Conservation (phyloP, 2,329 filamentous ascomycete genomes). For the Eutypa lata region DNA sequence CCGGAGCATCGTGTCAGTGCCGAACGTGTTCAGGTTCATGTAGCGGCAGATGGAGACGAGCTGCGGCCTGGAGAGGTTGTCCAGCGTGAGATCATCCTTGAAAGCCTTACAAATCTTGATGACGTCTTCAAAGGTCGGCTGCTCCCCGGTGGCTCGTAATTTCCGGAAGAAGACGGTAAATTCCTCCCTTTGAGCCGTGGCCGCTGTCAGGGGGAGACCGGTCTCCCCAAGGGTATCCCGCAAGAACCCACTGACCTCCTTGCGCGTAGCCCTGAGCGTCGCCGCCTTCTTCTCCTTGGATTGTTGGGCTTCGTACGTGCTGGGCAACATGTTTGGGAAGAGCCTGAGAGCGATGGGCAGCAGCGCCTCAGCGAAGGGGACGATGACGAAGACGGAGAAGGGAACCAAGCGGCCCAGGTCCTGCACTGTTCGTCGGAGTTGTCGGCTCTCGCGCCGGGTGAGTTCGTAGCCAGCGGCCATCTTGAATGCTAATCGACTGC, state of each 20-base stretch:
- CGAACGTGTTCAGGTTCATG: slow-evolving; percentile 96
- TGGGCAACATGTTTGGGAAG: slow-evolving; percentile 96
- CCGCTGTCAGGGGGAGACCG: slow-evolving; percentile 81
- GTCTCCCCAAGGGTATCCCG: slow-evolving; percentile 87
- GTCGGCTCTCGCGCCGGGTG: slow-evolving; percentile 86
- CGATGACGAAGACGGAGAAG: slow-evolving; percentile 95
- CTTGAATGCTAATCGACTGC: slow-evolving; percentile 84
- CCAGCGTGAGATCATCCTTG: slow-evolving; percentile 93
- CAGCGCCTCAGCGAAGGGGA: slow-evolving; percentile 91
- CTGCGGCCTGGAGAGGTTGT: slow-evolving; percentile 94
- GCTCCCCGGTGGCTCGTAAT: slow-evolving; percentile 84
- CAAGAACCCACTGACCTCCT: slow-evolving; percentile 89
- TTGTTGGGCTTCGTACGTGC: slow-evolving; percentile 91
- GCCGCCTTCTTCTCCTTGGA: slow-evolving; percentile 86
- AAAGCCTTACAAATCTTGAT: slow-evolving; percentile 99
- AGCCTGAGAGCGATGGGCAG: slow-evolving; percentile 88
- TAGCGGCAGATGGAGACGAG: slow-evolving; percentile 97
- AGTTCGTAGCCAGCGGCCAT: slow-evolving; percentile 98
- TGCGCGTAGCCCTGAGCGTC: slow-evolving; percentile 77
- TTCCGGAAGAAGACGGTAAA: slow-evolving; percentile 98
- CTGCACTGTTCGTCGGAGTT: slow-evolving; percentile 89
- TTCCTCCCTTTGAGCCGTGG: slow-evolving; percentile 86
- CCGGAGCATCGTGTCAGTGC: slow-evolving; percentile 94
- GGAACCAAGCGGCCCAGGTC: slow-evolving; percentile 90
- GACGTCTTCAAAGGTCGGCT: slow-evolving; percentile 83